Base-by-base conservation (phyloP, 768 basidiomycete genomes). In the Rhodotorula toruloides region DNA sequence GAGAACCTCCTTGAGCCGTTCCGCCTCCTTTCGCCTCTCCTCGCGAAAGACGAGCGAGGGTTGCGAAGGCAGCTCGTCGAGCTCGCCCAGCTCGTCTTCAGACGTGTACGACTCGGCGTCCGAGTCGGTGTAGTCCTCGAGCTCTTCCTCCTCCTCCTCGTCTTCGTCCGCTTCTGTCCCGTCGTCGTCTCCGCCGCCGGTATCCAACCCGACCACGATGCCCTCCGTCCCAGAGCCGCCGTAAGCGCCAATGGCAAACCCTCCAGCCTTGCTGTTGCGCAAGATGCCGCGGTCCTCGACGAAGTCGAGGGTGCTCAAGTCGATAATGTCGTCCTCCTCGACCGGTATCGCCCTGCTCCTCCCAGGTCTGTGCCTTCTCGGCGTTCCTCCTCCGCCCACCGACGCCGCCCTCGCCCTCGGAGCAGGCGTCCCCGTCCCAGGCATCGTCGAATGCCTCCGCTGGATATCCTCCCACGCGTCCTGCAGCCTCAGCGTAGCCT, bases 291-390 rank as follows among this genome's bases (percentile, higher is more conserved):
- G 50, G 49, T 70, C 69, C 27, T 54, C 7, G 14, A 63, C 61
- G 17, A 70, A 59, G 16, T 46, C 61, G 27, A 70, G 29, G 22
- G 42, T 46, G 12, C n/a, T 4, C 9, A 70, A 54, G 49, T 70
- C 65, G 57, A 70, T 67, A 36, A 70, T 70, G 61, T 70, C 69
- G 57, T 70, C 69, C 43, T 66, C 61, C 16, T 70, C 69, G 16
- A 66, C 48, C 5, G 61, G 61, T 19, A 70, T 39, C 17, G 65
- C 64, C 21, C 69, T 44, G 19, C 65, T 70, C 27, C 50, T 31
- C 8, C 66, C 69, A 2, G 55, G 66, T 8, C 50, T 36, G 34
- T n/a, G 22, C 16, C 27, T 36, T 36, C 6, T 10, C 14, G n/a
- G 34, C 13, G 42, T 12, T 11, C 13, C 21, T 9, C 21, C 21